phyloP scores from a whole-genome alignment of 1,284 basidiomycete species.

The Austroboletus rostrupii region DNA sequence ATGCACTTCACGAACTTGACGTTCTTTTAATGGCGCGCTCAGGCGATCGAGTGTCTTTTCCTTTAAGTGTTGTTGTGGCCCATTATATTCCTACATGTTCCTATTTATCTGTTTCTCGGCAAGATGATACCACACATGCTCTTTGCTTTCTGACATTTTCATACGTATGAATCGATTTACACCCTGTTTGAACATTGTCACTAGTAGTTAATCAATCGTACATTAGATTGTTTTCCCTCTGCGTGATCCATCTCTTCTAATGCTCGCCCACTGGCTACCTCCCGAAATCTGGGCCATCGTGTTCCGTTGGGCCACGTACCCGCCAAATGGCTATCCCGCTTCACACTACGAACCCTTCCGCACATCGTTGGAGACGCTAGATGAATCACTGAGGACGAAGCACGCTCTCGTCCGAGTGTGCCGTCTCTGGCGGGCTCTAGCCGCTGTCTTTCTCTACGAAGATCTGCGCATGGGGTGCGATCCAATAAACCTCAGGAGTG shows the following conservation, averaged over 20 bases:
- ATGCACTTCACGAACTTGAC: slow-evolving; percentile 30
- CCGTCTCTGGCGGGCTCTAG: slow-evolving; percentile 42
- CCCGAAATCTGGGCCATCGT: slow-evolving; percentile 51
- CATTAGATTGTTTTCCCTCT: background rate
- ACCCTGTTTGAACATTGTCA: slow-evolving; percentile 1
- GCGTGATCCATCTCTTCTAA: background rate
- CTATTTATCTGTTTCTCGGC: slow-evolving; percentile 27
- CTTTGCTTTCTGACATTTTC: slow-evolving; percentile 7
- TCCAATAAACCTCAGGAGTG: slow-evolving; percentile 29
- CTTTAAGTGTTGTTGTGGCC: slow-evolving; percentile 26
- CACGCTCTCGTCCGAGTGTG: slow-evolving; percentile 34
- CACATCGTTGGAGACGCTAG: slow-evolving; percentile 23
- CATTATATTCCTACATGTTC: slow-evolving; percentile 26
- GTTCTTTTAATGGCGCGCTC: slow-evolving; percentile 25
- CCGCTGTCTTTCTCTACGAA: slow-evolving; percentile 46
- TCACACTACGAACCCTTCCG: slow-evolving; percentile 43
- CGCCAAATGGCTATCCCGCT: slow-evolving; percentile 25
- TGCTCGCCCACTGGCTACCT: slow-evolving; percentile 35
- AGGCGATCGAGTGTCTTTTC: slow-evolving; percentile 15
- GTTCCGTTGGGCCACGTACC: slow-evolving; percentile 41
- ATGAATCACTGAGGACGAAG: slow-evolving; percentile 29
- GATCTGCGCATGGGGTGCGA: slow-evolving; percentile 44
- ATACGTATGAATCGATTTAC: slow-evolving; percentile 4
- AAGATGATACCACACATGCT: slow-evolving; percentile 31
- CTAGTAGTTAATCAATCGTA: background rate